Conservation (phyloP, 352 stramenopile genomes). For the Pythium oligandrum region DNA sequence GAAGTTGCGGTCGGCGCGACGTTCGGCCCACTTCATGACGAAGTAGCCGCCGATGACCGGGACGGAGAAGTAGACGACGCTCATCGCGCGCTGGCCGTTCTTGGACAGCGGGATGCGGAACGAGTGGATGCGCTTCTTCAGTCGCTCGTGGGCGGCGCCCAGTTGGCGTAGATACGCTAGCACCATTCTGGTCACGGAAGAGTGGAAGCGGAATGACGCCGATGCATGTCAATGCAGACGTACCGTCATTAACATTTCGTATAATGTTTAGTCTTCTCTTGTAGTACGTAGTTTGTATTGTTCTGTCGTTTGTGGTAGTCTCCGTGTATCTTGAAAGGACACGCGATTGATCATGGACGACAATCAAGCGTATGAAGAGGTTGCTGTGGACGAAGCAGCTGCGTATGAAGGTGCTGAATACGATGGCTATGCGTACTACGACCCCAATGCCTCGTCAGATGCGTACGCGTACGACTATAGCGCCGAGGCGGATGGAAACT, state of each 20-base stretch:
- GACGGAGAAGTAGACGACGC: conserved; percentile 87
- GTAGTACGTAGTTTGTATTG: background rate
- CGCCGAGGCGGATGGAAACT: background rate
- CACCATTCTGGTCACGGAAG: conserved; percentile 3
- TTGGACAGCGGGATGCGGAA: conserved; percentile 88
- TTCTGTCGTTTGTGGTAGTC: conserved; percentile 3
- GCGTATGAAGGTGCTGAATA: no score
- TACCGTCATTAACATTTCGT: no score
- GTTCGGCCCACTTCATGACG: conserved; percentile 90
- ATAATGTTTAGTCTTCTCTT: no score
- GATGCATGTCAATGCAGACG: no score
- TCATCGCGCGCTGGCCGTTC: conserved; percentile 83
- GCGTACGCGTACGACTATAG: background rate
- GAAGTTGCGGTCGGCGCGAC: conserved; percentile 69
- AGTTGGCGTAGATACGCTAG: conserved; percentile 82
- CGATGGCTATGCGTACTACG: no score
- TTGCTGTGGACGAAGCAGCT: no score
- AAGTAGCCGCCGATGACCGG: conserved; percentile 87
- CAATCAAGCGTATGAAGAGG: no score
- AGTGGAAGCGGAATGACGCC: no score
- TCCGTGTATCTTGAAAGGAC: conserved; percentile 9
- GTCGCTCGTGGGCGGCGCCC: conserved; percentile 70
- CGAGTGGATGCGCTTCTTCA: conserved; percentile 91
- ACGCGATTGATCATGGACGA: no score
- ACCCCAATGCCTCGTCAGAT: no score